These are phyloP conservation scores for Trametes elegans DNA, from an alignment of 768 basidiomycete genomes.

Conservation along the genomic window DNA sequence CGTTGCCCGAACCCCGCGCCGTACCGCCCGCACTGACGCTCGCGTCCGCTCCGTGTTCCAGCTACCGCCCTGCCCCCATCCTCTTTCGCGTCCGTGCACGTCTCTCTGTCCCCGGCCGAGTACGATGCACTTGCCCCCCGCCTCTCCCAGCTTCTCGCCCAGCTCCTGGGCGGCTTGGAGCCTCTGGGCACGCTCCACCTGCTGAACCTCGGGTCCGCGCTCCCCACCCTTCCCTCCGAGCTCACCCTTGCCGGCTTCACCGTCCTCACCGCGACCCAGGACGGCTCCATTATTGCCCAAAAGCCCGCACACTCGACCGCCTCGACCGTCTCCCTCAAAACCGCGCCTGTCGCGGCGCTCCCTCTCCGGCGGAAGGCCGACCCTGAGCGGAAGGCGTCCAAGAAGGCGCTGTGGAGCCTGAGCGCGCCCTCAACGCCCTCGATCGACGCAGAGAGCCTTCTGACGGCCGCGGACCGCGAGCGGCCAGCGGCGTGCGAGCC, in stretches of 20 bases:
- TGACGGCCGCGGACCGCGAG: conserved; percentile 79
- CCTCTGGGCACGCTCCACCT: conserved; percentile 72
- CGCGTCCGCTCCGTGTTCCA: conserved; percentile 27
- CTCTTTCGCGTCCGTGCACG: conserved; percentile 62
- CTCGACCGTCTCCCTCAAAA: conserved; percentile 44
- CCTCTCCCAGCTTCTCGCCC: conserved; percentile 53
- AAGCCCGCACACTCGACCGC: conserved; percentile 54
- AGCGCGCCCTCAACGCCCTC: conserved; percentile 65
- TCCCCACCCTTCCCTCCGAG: conserved; percentile 50
- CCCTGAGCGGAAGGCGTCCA: conserved; percentile 62
- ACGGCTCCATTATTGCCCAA: conserved; percentile 59
- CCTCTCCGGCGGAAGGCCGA: conserved; percentile 54
- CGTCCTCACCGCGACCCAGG: conserved; percentile 43
- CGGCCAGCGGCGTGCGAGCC: conserved; percentile 82
- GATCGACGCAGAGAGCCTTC: conserved; percentile 80
- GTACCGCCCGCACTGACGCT: neutral
- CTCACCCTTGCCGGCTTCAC: conserved; percentile 67
- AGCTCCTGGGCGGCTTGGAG: conserved; percentile 56
- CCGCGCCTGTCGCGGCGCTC: conserved; percentile 33
- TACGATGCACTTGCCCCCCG: conserved; percentile 56
- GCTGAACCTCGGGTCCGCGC: conserved; percentile 46
- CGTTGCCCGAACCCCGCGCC: conserved; percentile 20
- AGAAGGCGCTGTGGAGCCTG: conserved; percentile 88
- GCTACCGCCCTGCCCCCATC: conserved; percentile 56
- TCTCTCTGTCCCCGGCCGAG: conserved; percentile 62